Base-by-base conservation (phyloP, 805 yeast species). In the Pichia deserticola region DNA sequence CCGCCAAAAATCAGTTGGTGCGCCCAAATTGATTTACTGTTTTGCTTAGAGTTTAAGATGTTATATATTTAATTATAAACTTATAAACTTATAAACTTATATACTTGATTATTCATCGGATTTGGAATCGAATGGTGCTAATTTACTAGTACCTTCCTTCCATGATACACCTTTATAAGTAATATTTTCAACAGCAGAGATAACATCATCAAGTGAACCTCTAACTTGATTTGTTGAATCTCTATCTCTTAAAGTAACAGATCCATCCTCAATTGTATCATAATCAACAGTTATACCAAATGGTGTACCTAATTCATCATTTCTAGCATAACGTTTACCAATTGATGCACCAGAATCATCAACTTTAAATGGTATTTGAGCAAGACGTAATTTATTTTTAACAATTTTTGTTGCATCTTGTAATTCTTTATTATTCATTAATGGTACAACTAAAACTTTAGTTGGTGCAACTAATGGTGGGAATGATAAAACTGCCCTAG, bases 271-370 rank as follows among this genome's bases (percentile, higher is more conserved):
- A 54, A 86, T 79, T 48, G 96, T 84, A 57, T 92, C 97, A 69
- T 93, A 92, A 70, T 92, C 99, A 60, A 92, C 86, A 56, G 99
- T 92, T 70, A 92, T 81, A 68, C 99, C 99, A 67, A 93, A 93
- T 60, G 99, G 99, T 48, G 98, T 93, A 70, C 99, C 99, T 65
- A 92, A 78, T 75, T 92, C 99, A 71, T 92, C 99, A 69, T 92
- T 92, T 75, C 99, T 87, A 56, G 99, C 89, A 64, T 92, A 92
- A 74, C 99, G 85, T 75, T 90, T 88, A 73, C 99, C 99, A 62
- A 92, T 93, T 34, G 98, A 87, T 25, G 96, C 97, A 58, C 95
- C 86, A 9, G 97, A 89, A 69, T 92, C 98, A 68, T 93, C 99
- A 52, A 92, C 84, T 78, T 90, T 92, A 78, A 90, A 88, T 58